Evolutionary conservation across 1,139 yeast species (phyloP).

Genomic region (Debaryomycetaceae sp.): DNA sequence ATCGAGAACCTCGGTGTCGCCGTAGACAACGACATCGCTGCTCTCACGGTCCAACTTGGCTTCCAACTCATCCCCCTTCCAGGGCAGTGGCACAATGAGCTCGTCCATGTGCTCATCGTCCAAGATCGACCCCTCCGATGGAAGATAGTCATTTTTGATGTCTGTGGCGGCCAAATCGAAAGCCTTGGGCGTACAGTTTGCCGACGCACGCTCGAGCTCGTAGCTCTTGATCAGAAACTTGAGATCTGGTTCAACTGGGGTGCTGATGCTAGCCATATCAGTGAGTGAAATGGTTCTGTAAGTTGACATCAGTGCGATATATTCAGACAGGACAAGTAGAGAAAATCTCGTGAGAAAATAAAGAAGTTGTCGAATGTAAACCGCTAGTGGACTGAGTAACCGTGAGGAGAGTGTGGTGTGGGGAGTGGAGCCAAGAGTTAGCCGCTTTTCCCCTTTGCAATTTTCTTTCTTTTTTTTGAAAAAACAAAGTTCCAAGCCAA

Average conservation of each 20-base stretch:
- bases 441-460: too few species aligned
- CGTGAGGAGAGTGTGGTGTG: too few species aligned
- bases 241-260: conserved; percentile 7
- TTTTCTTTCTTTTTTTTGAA: too few species aligned
- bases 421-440: too few species aligned
- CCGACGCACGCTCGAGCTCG: conserved; percentile 5
- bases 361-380: too few species aligned
- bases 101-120: conserved; percentile 1
- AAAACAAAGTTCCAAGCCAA: too few species aligned
- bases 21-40: conserved; percentile 3
- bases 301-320: too few species aligned
- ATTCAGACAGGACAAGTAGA: neutral
- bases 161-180: conserved; percentile 5
- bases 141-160: conserved; percentile 1
- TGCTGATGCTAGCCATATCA: conserved; percentile 1
- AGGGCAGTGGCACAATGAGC: too few species aligned
- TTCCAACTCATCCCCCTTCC: conserved; percentile 1
- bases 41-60: neutral
- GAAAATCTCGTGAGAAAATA: neutral
- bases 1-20: conserved; percentile 7
- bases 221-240: conserved; percentile 4
- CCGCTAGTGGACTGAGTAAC: too few species aligned
- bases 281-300: conserved; percentile 6
- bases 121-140: conserved; percentile 4
- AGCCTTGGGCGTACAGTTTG: conserved; percentile 6